A percentile compares a stretch with the other conserved stretches of the same genome.
Conservation (phyloP, 495 filamentous ascomycete species). For the Paragyromitra xinjiangensis region DNA sequence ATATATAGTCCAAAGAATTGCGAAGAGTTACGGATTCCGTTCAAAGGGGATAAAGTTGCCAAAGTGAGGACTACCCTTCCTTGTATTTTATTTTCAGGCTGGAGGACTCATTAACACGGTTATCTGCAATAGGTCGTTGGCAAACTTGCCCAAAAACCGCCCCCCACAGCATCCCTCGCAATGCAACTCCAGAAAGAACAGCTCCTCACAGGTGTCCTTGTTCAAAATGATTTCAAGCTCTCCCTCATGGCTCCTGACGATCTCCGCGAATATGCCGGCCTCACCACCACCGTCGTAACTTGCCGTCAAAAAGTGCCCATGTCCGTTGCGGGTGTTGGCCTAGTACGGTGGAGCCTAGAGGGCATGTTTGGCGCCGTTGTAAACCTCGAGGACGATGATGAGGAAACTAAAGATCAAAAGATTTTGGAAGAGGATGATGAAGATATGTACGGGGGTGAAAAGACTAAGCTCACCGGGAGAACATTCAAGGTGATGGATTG, state of each 20-base stretch:
- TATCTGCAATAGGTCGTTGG: slow-evolving; percentile 72
- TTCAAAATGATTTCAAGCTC: slow-evolving; percentile 97
- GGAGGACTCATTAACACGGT: neutral
- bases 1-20: slow-evolving; percentile 93
- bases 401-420: slow-evolving; percentile 62
- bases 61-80: slow-evolving; percentile 61
- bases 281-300: slow-evolving; percentile 89
- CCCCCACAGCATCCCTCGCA: slow-evolving; percentile 60
- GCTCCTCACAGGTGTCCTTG: slow-evolving; percentile 85
- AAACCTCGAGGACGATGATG: slow-evolving; percentile 69
- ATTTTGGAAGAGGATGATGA: slow-evolving; percentile 68
- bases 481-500: slow-evolving; percentile 80
- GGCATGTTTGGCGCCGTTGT: slow-evolving; percentile 80
- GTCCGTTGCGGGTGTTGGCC: slow-evolving; percentile 84
- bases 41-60: slow-evolving; percentile 92
- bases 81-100: neutral
- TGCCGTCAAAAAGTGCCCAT: slow-evolving; percentile 89
- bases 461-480: slow-evolving; percentile 67
- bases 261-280: slow-evolving; percentile 89
- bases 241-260: slow-evolving; percentile 96
- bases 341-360: slow-evolving; percentile 93
- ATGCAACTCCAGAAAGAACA: slow-evolving; percentile 56
- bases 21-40: slow-evolving; percentile 93
- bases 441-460: slow-evolving; percentile 64
- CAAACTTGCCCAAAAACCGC: slow-evolving; percentile 82